phyloP scores from a whole-genome alignment of 1,139 yeast species.

The Suhomyces guaymorum region DNA sequence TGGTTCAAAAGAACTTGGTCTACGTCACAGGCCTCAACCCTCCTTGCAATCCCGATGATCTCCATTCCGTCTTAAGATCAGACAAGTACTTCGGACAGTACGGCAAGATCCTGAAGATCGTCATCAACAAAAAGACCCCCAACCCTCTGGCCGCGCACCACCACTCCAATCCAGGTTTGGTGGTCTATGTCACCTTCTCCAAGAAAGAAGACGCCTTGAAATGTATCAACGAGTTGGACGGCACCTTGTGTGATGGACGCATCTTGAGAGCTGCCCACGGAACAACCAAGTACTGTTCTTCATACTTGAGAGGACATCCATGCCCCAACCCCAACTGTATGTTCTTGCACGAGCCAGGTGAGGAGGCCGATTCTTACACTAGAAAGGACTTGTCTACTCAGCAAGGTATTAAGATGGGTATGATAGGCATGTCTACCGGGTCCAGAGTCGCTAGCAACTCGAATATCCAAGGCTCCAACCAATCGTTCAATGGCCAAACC shows the following conservation, averaged over 20 bases:
- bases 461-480: slow-evolving; percentile 14
- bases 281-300: slow-evolving; percentile 95
- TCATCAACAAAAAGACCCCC: slow-evolving; percentile 79
- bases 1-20: slow-evolving; percentile 94
- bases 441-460: slow-evolving; percentile 18
- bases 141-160: slow-evolving; percentile 36
- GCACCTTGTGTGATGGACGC: slow-evolving; percentile 89
- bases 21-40: slow-evolving; percentile 97
- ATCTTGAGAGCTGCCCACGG: slow-evolving; percentile 93
- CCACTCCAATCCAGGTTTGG: slow-evolving; percentile 73
- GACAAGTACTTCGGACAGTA: slow-evolving; percentile 97
- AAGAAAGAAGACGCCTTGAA: slow-evolving; percentile 91
- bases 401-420: slow-evolving; percentile 65
- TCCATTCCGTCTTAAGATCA: slow-evolving; percentile 79
- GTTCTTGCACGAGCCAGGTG: slow-evolving; percentile 99
- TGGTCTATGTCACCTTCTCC: slow-evolving; percentile 93
- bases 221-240: slow-evolving; percentile 93
- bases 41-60: slow-evolving; percentile 83
- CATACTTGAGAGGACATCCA: slow-evolving; percentile 89
- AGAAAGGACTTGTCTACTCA: slow-evolving; percentile 89
- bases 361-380: slow-evolving; percentile 95
- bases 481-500: slow-evolving; percentile 5
- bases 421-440: slow-evolving; percentile 37
- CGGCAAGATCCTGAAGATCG: slow-evolving; percentile 93
- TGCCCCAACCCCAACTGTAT: slow-evolving; percentile 99